These are phyloP conservation scores for Aschersonia sp. DNA, from an alignment of 2,329 filamentous ascomycete genomes.

Conservation along the genomic window DNA sequence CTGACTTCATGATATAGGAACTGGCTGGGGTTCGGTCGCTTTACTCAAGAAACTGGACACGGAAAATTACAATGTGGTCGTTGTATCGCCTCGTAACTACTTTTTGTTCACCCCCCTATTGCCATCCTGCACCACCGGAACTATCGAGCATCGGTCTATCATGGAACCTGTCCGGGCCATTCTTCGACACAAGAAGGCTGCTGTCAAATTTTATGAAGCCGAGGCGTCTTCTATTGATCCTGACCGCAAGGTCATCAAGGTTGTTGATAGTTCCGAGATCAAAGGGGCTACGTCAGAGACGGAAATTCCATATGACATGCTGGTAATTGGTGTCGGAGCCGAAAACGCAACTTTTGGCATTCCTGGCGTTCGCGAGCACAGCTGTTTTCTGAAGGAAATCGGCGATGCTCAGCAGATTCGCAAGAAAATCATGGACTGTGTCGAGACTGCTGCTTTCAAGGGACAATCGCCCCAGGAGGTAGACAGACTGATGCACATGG, in stretches of 20 bases:
- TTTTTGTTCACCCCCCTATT: conserved; percentile 98
- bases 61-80: conserved; percentile 96
- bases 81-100: conserved; percentile 97
- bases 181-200: conserved; percentile 82
- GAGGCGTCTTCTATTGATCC: conserved; percentile 93
- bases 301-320: conserved; percentile 94
- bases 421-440: conserved; percentile 99
- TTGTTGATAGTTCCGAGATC: conserved; percentile 86
- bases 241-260: conserved; percentile 73
- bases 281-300: conserved; percentile 71
- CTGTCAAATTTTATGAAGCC: conserved; percentile 95
- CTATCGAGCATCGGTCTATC: conserved; percentile 97
- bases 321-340: conserved; percentile 91
- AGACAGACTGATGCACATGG: conserved; percentile 94
- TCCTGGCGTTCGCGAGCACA: conserved; percentile 85
- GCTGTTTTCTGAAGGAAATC: conserved; percentile 98
- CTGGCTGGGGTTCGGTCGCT: conserved; percentile 89
- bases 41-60: conserved; percentile 98
- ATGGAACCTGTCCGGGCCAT: conserved; percentile 99
- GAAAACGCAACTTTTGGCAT: conserved; percentile 99
- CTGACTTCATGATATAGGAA: conserved; percentile 42
- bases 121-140: conserved; percentile 92
- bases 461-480: conserved; percentile 79
- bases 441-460: conserved; percentile 97
- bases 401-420: conserved; percentile 89